phyloP scores from a whole-genome alignment of 805 yeast species.

The Hagleromyces aurorensis region DNA sequence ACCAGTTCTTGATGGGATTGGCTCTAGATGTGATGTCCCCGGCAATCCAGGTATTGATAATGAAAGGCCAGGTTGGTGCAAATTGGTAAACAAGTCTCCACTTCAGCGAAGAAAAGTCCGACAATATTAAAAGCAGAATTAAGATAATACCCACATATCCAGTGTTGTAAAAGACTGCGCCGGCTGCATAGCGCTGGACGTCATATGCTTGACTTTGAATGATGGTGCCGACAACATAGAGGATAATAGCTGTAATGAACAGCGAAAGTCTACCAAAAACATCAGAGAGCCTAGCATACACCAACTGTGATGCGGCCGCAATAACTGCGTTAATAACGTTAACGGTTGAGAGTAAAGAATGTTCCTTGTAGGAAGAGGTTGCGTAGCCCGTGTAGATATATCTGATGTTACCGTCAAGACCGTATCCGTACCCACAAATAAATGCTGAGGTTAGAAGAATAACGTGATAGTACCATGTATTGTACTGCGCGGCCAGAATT shows the following conservation, averaged over 20 bases:
- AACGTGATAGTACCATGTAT: constrained; percentile 28
- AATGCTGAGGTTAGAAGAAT: constrained; percentile 39
- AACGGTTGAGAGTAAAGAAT: constrained; percentile 45
- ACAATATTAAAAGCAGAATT: constrained; percentile 47
- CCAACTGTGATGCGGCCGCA: constrained; percentile 50
- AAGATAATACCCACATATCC: constrained; percentile 62
- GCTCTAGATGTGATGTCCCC: constrained; percentile 45
- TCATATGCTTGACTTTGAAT: constrained; percentile 49
- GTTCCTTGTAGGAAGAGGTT: constrained; percentile 40
- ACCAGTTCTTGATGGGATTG: constrained; percentile 38
- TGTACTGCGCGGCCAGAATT: constrained; percentile 40
- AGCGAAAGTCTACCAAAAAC: constrained; percentile 48
- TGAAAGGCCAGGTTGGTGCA: constrained; percentile 62
- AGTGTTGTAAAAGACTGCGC: constrained; percentile 39
- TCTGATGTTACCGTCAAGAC: constrained; percentile 45
- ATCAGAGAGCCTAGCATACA: constrained; percentile 50
- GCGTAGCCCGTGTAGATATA: constrained; percentile 42
- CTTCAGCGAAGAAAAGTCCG: constrained; percentile 60
- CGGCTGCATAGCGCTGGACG: constrained; percentile 47
- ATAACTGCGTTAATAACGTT: constrained; percentile 44
- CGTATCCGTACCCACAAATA: constrained; percentile 45
- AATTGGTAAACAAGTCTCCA: constrained; percentile 64
- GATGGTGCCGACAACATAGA: constrained; percentile 49
- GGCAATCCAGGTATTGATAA: constrained; percentile 72
- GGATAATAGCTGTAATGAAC: constrained; percentile 37